Base-by-base conservation (phyloP, 2,329 filamentous ascomycete genomes). In the Xylariaceae sp. region DNA sequence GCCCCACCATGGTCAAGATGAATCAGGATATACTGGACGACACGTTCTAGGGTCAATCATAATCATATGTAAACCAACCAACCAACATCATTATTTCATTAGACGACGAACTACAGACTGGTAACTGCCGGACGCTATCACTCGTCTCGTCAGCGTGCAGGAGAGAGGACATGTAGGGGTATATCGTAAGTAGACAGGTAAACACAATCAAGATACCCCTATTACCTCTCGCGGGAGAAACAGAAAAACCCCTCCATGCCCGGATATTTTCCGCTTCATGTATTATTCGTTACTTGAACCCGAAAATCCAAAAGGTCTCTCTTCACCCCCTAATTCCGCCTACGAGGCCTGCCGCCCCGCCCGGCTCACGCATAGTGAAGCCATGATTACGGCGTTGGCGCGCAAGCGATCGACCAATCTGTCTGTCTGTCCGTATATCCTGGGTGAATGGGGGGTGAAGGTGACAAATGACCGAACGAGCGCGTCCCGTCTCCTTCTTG, bases 1-100 rank as follows among this genome's bases (percentile, higher is more conserved):
- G 85, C 62, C 86, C 85, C 2, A 85, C 83, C 0, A 80, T 88
- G 76, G 83, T 88, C 43, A 86, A 85, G 73, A 84, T 86, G 80
- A 86, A 81, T 61, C 75, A 85, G 50, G 78, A 87, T 64, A 79
- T 86, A 45, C 69, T 87, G 44, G 79, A 88, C 62, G 83, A 88
- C 64, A 86, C 82, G 20, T 88, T 88, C 63, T 87, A 73, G 43
- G 14, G 7, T n/a, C 29, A 7, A 20, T 5, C 21, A 4, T 16
- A 29, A 2, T 2, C 2, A 16, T 41, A n/a, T n/a, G n/a, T n/a
- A n/a, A n/a, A n/a, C n/a, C n/a, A n/a, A n/a, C n/a, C n/a, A n/a
- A n/a, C n/a, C 23, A 26, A 4, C 9, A 9, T 26, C 9, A 6
- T 21, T 44, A 14, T 20, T n/a, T 29, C 18, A 18, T 20, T 23